Evolutionary conservation across 371 early-diverging fungal genomes (phyloP).

Genomic region (Circinella minor): DNA sequence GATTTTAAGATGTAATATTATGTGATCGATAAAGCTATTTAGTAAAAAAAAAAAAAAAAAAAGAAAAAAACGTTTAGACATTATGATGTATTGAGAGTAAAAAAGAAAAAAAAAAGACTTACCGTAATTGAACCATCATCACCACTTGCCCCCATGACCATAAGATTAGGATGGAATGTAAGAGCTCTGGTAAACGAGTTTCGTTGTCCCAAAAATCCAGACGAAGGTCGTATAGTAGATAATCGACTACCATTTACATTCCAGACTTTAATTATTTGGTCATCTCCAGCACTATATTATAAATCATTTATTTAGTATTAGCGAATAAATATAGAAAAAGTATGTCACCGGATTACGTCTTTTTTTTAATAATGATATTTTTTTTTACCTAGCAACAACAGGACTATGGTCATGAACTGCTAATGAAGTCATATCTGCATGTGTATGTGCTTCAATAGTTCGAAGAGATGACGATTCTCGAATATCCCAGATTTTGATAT

Average conservation of each 20-base stretch:
- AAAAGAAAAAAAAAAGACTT: conserved; percentile 8
- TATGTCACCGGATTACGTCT: too few relatives aligned
- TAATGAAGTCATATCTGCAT: conserved; percentile 65
- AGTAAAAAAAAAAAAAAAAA: not conserved
- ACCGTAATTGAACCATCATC: conserved; percentile 57
- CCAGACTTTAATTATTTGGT: conserved; percentile 71
- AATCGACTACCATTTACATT: conserved; percentile 58
- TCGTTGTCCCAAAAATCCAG: conserved; percentile 64
- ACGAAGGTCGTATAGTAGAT: conserved; percentile 61
- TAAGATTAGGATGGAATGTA: conserved; percentile 61
- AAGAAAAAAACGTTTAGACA: not conserved
- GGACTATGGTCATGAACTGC: conserved; percentile 76
- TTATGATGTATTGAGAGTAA: not conserved
- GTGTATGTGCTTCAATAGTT: conserved; percentile 56
- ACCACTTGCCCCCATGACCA: conserved; percentile 60
- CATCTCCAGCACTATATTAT: conserved; percentile 58
- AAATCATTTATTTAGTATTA: too few relatives aligned
- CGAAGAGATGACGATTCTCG: conserved; percentile 57
- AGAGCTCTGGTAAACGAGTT: conserved; percentile 51
- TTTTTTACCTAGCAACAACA: conserved; percentile 67
- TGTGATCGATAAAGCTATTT: conserved; percentile 3
- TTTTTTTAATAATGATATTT: too few relatives aligned
- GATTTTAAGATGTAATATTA: not conserved
- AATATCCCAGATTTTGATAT: conserved; percentile 87
- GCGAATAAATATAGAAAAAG: too few relatives aligned